A percentile compares a stretch with the other conserved stretches of the same genome.
Evolutionary conservation across 1,284 basidiomycete species (phyloP).

Genomic region (Sanghuangporus baumii): DNA sequence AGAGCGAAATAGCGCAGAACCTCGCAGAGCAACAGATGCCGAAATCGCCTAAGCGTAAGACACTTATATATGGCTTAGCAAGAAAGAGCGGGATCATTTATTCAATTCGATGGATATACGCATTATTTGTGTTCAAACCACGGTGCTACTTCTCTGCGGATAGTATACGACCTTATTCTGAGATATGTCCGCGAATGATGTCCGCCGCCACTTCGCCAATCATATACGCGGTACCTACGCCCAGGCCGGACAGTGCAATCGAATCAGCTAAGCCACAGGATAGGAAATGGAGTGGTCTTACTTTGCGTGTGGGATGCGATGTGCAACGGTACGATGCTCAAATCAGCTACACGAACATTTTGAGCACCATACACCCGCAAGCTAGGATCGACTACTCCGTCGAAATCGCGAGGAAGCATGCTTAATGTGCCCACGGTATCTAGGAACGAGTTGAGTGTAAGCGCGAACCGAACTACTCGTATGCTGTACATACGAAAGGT

Average conservation of each 20-base stretch:
- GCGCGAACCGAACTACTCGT: neutral
- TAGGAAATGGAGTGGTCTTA: constrained; percentile 1
- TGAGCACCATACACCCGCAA: constrained; percentile 44
- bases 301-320: constrained; percentile 19
- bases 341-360: constrained; percentile 37
- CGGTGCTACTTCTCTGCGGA: neutral
- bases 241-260: neutral
- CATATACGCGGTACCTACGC: neutral
- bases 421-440: constrained; percentile 31
- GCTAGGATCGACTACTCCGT: constrained; percentile 43
- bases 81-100: no score
- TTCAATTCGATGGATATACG: no score
- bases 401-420: constrained; percentile 39
- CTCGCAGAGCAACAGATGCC: no score
- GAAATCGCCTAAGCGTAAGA: no score
- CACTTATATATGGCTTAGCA: no score
- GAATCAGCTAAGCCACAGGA: neutral
- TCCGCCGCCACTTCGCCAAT: constrained; percentile 6
- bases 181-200: neutral
- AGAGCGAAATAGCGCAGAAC: no score
- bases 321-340: constrained; percentile 35
- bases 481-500: constrained; percentile 8
- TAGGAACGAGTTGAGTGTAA: neutral
- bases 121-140: no score
- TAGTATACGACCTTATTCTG: no score